A percentile compares a stretch with the other conserved stretches of the same genome.
Conservation (phyloP, 2,329 filamentous ascomycete genomes). For the Ophiostoma novo-ulmi region DNA sequence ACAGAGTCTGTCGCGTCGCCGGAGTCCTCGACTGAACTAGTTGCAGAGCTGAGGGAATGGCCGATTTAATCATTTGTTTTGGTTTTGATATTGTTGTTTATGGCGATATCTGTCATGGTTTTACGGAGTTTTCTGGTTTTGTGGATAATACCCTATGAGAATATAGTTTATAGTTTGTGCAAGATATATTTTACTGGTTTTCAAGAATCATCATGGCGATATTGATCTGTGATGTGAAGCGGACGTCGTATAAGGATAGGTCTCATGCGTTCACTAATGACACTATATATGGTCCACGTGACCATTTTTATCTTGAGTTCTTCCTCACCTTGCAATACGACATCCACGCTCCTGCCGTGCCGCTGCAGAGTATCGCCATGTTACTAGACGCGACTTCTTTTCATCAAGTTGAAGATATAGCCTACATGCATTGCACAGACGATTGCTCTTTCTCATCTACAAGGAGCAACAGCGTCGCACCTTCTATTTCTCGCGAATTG, state of each 20-base stretch:
- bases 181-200: neutral
- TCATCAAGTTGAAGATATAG: neutral
- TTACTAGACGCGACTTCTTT: neutral
- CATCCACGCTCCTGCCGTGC: neutral
- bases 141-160: constrained; percentile 11
- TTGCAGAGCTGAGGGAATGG: neutral
- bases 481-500: neutral
- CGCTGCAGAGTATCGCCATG: neutral
- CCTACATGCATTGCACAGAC: neutral
- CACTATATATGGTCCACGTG: neutral
- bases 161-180: neutral
- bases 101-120: neutral
- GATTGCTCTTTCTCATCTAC: neutral
- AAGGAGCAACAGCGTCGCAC: neutral
- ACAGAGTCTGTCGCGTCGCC: constrained; percentile 46
- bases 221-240: neutral
- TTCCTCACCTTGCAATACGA: neutral
- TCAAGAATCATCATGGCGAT: neutral
- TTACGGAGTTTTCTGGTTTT: constrained; percentile 3
- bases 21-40: constrained; percentile 47
- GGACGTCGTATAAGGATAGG: too few species aligned
- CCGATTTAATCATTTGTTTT: neutral
- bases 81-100: neutral
- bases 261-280: neutral
- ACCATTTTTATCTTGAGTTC: neutral